phyloP scores from a whole-genome alignment of 2,329 filamentous ascomycete genomes.

The Fusarium lyarnte region DNA sequence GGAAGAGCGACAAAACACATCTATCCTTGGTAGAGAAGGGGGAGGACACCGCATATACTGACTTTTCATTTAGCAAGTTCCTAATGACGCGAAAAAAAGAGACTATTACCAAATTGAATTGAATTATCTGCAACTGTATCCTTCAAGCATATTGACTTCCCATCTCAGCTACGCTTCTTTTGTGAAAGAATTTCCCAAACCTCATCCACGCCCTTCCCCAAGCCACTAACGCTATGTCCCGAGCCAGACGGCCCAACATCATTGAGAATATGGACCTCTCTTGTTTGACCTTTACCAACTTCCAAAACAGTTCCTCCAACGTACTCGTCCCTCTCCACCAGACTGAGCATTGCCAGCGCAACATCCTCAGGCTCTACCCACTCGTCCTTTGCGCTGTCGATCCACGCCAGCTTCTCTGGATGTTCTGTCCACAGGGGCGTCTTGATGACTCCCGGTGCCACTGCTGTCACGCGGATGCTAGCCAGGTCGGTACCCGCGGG shows the following conservation, averaged over 20 bases:
- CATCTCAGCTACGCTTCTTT: background rate
- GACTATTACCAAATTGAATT: background rate
- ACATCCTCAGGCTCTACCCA: background rate
- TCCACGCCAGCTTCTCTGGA: background rate
- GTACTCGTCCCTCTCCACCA: background rate
- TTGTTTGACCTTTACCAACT: background rate
- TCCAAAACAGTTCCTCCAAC: background rate
- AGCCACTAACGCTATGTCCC: background rate
- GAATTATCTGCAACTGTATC: too few species aligned
- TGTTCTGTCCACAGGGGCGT: background rate
- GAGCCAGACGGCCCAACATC: background rate
- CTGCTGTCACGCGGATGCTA: background rate
- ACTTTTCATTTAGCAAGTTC: too few species aligned
- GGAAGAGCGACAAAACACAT: background rate
- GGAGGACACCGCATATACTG: background rate
- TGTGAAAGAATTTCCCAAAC: background rate
- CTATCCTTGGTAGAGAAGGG: background rate
- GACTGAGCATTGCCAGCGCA: background rate
- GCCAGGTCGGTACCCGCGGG: background rate
- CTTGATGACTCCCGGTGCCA: background rate
- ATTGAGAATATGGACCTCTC: background rate
- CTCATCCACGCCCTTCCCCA: background rate
- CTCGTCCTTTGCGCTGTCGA: background rate
- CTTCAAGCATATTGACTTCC: too few species aligned
- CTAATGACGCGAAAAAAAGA: background rate